A percentile compares a stretch with the other conserved stretches of the same genome.
Conservation (phyloP, 495 filamentous ascomycete genomes). For the Letharia lupina region DNA sequence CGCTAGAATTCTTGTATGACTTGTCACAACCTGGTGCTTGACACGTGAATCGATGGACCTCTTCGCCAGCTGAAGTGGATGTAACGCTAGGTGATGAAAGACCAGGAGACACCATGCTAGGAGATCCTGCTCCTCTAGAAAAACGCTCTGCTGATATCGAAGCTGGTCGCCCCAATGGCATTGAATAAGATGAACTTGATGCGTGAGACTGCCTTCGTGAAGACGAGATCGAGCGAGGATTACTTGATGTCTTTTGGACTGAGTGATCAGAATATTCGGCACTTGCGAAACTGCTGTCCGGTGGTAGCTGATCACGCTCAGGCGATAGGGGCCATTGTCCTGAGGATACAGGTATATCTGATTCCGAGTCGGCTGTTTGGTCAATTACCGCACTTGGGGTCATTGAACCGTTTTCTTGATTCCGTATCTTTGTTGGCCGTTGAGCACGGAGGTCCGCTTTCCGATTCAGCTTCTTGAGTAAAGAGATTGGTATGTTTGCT, state of each 20-base stretch:
- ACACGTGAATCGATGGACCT: neutral
- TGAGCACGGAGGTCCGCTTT: constrained; percentile 13
- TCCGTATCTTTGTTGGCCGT: neutral
- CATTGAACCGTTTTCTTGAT: neutral
- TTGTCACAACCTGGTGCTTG: constrained; percentile 1
- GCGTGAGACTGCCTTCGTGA: neutral
- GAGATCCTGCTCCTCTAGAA: neutral
- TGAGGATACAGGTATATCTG: constrained; percentile 8
- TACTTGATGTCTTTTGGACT: neutral
- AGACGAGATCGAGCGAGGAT: neutral
- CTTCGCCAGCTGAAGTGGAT: constrained; percentile 6
- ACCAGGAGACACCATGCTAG: neutral
- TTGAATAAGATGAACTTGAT: neutral
- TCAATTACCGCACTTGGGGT: neutral
- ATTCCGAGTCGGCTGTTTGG: constrained; percentile 9
- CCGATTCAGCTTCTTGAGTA: constrained; percentile 23
- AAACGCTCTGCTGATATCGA: neutral
- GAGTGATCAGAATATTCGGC: constrained; percentile 6
- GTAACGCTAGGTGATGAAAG: neutral
- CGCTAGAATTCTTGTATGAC: neutral
- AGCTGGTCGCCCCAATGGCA: neutral
- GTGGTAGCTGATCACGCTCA: constrained; percentile 21
- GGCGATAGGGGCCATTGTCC: constrained; percentile 15
- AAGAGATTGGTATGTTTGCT: constrained; percentile 26
- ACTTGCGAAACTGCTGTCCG: constrained; percentile 22